These are phyloP conservation scores for Komagataella populi DNA, from an alignment of 805 yeast species.

Conservation along the genomic window DNA sequence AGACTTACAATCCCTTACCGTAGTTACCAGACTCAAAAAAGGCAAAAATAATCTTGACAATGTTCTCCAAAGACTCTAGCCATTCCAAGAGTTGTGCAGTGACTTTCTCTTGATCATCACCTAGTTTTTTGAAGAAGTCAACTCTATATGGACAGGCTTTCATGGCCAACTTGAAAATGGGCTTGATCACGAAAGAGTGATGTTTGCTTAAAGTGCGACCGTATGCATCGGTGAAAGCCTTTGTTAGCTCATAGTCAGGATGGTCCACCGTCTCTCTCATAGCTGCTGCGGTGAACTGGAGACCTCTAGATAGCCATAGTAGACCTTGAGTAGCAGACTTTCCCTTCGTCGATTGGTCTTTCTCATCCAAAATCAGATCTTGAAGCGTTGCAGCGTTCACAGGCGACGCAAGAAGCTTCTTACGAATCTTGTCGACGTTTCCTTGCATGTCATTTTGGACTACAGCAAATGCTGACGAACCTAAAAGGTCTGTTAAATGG, in stretches of 20 bases:
- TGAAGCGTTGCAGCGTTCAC: slow-evolving; percentile 55
- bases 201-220: slow-evolving; percentile 65
- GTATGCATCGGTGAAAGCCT: slow-evolving; percentile 78
- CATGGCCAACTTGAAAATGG: slow-evolving; percentile 88
- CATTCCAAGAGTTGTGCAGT: slow-evolving; percentile 50
- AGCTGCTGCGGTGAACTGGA: slow-evolving; percentile 83
- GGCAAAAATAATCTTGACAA: slow-evolving; percentile 59
- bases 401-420: slow-evolving; percentile 54
- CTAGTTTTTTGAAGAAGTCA: slow-evolving; percentile 74
- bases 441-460: slow-evolving; percentile 87
- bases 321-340: slow-evolving; percentile 86
- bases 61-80: slow-evolving; percentile 64
- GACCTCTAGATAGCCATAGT: slow-evolving; percentile 76
- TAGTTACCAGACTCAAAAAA: slow-evolving; percentile 73
- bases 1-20: slow-evolving; percentile 65
- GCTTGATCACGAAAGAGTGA: slow-evolving; percentile 73
- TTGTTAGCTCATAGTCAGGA: slow-evolving; percentile 52
- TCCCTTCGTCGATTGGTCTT: slow-evolving; percentile 34
- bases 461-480: slow-evolving; percentile 72
- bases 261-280: slow-evolving; percentile 65
- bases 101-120: slow-evolving; percentile 61
- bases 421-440: slow-evolving; percentile 63
- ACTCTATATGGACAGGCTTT: slow-evolving; percentile 87
- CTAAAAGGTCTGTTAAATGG: slow-evolving; percentile 39
- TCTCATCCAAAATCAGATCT: slow-evolving; percentile 64